Percentiles rank a stretch among this genome's conserved stretches.
These are phyloP conservation scores for Aspergillus cejpii DNA, from an alignment of 2,329 filamentous ascomycete species.

Conservation along the genomic window DNA sequence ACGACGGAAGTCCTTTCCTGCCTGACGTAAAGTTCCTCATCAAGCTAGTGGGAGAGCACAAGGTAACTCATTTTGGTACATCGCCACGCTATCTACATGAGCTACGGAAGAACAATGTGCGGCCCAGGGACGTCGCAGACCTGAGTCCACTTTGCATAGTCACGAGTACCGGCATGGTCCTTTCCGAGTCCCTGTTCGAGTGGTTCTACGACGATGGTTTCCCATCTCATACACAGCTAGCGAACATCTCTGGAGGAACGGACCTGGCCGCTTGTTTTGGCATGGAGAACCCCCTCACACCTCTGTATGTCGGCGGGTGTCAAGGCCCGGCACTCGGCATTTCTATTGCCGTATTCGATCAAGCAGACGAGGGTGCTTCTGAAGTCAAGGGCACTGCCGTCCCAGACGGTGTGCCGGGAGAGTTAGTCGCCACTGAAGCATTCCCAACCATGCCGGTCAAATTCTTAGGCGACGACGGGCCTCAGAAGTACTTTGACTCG, in stretches of 20 bases:
- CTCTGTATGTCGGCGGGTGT: conserved; percentile 56
- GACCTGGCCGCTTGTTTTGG: conserved; percentile 52
- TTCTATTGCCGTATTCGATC: conserved; percentile 56
- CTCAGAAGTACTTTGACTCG: conserved; percentile 48
- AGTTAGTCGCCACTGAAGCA: conserved; percentile 62
- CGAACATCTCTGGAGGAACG: conserved; percentile 70
- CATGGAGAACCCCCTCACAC: conserved; percentile 59
- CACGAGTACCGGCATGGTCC: conserved; percentile 72
- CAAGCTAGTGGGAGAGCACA: conserved; percentile 55
- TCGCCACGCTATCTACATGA: conserved; percentile 73
- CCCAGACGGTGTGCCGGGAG: conserved; percentile 61
- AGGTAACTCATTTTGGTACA: conserved; percentile 65
- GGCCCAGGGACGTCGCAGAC: conserved; percentile 57
- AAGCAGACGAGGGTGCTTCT: conserved; percentile 41
- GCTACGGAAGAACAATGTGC: conserved; percentile 57
- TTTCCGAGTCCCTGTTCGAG: conserved; percentile 68
- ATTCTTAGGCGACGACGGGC: conserved; percentile 52
- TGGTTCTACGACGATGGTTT: conserved; percentile 74
- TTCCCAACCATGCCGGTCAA: conserved; percentile 71
- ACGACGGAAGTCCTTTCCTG: conserved; percentile 74
- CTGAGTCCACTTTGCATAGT: conserved; percentile 57
- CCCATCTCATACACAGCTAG: conserved; percentile 58
- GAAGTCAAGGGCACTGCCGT: conserved; percentile 47
- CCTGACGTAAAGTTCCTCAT: conserved; percentile 61
- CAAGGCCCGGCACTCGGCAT: conserved; percentile 50